Evolutionary conservation across 768 basidiomycete genomes (phyloP), one percentile per base, ranked within the genome.

Genomic region (Obba rivulosa): DNA sequence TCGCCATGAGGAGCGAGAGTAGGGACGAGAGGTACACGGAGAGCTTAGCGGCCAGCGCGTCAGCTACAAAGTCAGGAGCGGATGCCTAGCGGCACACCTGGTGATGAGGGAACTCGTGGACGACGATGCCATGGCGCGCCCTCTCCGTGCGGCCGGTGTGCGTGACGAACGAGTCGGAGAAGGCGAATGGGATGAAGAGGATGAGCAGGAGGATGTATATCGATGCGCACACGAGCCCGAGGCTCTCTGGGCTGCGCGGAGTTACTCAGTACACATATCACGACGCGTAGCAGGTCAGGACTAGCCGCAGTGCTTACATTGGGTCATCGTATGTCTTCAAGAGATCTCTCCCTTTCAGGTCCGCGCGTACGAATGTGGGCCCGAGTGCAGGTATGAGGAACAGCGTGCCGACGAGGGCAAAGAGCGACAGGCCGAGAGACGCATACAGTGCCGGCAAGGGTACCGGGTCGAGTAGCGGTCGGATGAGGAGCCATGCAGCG

Each of bases 171-270:
- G 81, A 72, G 51, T 85, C 76, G 40, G 92, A 88, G 66, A 96
- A 99, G 0, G 92, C 89, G 61, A 97, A 94, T 0, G 95, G 95
- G 49, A 96, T 95, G 60, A 98, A 99, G 4, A 96, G 72, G 49
- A 92, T 89, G 54, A 99, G 70, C 36, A 86, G 69, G 36, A 90
- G 76, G 49, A 96, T 86, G 63, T 98, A 98, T 47, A 94, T 76
- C 2, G 84, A 78, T 1, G 95, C 93, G 60, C 86, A 90, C 42
- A 96, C 85, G 50, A 97, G 81, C 11, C 95, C 95, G 59, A 87
- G 80, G 55, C 91, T 92, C 71, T 99, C 96, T 37, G 96, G 94
- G 64, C 94, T 98, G 48, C 14, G 39, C 21, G 36, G 1, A 16
- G 22, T 23, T 35, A 4, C 41, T 45, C 34, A 39, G 14, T 13